These are phyloP conservation scores for Metarhizium humberi DNA, from an alignment of 2,329 filamentous ascomycete species.

Conservation along the genomic window DNA sequence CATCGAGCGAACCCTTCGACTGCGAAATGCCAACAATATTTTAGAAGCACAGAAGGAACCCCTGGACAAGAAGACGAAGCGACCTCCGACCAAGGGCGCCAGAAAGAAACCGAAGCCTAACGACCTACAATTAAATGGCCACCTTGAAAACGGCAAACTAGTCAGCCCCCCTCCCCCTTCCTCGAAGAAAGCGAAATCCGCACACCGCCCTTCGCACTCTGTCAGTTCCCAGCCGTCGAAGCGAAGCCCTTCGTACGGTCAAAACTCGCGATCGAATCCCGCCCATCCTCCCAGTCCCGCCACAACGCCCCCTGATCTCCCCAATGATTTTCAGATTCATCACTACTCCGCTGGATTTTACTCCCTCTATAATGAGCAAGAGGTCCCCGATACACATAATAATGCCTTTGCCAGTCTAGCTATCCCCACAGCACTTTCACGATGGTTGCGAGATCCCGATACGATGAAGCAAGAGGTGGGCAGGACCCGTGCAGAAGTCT, in stretches of 20 bases:
- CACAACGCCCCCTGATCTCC: conserved; percentile 60
- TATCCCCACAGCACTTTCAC: conserved; percentile 64
- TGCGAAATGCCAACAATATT: conserved; percentile 31
- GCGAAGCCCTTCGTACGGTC: conserved; percentile 55
- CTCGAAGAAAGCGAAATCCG: conserved; percentile 72
- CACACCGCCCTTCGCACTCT: conserved; percentile 70
- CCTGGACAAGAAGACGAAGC: conserved; percentile 63
- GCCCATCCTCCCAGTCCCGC: conserved; percentile 63
- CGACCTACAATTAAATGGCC: conserved; percentile 48
- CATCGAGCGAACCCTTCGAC: conserved; percentile 58
- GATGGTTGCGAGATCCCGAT: conserved; percentile 69
- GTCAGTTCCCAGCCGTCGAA: conserved; percentile 58
- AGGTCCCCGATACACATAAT: conserved; percentile 50
- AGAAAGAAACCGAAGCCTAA: conserved; percentile 80
- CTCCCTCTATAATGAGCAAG: conserved; percentile 58
- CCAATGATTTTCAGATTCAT: conserved; percentile 54
- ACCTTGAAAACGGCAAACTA: conserved; percentile 45
- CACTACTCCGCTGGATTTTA: conserved; percentile 69
- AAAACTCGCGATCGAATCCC: conserved; percentile 53
- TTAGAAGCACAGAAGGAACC: conserved; percentile 26
- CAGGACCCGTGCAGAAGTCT: conserved; percentile 57
- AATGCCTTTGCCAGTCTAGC: conserved; percentile 72
- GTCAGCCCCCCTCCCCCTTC: conserved; percentile 42
- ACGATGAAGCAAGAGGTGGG: conserved; percentile 60
- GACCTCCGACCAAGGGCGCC: conserved; percentile 68